These are phyloP conservation scores for Protoeuglena noctilucae DNA, from an alignment of 139 green algal genomes.

Conservation along the genomic window DNA sequence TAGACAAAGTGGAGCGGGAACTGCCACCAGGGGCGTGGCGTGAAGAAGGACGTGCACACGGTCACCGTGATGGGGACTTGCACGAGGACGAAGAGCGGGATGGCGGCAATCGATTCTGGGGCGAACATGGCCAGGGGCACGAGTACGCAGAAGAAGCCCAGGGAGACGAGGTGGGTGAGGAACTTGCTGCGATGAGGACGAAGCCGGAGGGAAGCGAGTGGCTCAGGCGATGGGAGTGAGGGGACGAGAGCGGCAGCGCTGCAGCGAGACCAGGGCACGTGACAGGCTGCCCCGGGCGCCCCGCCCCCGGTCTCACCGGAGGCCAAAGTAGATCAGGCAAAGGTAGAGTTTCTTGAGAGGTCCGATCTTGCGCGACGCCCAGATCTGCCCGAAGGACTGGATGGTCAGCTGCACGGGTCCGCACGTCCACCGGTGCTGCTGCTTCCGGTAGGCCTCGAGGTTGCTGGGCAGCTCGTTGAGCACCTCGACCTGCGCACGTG, in stretches of 20 bases:
- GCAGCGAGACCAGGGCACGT: too few relatives aligned
- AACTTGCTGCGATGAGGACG: too few relatives aligned
- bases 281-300: too few relatives aligned
- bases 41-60: constrained; percentile 56
- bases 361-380: constrained; percentile 34
- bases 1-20: constrained; percentile 28
- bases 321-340: constrained; percentile 56
- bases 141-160: constrained; percentile 70
- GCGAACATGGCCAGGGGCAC: constrained; percentile 51
- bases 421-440: constrained; percentile 90
- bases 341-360: constrained; percentile 52
- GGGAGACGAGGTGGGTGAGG: constrained; percentile 53
- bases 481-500: constrained; percentile 40
- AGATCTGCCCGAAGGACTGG: constrained; percentile 35
- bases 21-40: constrained; percentile 15
- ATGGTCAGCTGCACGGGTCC: constrained; percentile 66
- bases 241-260: too few relatives aligned
- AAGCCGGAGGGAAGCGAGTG: too few relatives aligned
- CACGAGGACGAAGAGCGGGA: constrained; percentile 62
- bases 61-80: constrained; percentile 60
- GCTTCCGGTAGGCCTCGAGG: constrained; percentile 87
- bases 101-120: constrained; percentile 30
- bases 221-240: too few relatives aligned
- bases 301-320: too few relatives aligned
- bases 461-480: constrained; percentile 67